phyloP scores from a whole-genome alignment of 208 protist genomes.

The Wallacemonas sp. region DNA sequence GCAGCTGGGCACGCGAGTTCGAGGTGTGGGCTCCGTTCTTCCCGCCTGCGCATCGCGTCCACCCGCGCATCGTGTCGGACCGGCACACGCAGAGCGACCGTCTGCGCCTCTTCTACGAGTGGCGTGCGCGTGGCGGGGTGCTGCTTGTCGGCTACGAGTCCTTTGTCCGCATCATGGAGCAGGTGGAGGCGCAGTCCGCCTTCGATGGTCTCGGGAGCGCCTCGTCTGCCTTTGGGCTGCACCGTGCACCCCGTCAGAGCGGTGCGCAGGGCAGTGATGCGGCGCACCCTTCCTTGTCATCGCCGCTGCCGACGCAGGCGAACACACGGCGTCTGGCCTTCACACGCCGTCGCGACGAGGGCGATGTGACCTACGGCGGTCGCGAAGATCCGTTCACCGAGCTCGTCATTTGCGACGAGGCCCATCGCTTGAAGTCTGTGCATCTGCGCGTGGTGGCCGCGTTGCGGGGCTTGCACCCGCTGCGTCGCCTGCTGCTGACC shows the following conservation, averaged over 20 bases:
- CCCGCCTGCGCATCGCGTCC: slow-evolving; percentile 43
- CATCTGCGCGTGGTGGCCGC: slow-evolving; percentile 74
- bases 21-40: slow-evolving; percentile 59
- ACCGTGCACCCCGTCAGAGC: slow-evolving; percentile 3
- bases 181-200: slow-evolving; percentile 34
- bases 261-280: background rate
- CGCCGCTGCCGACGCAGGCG: too few species aligned
- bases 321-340: slow-evolving; percentile 17
- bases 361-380: slow-evolving; percentile 31
- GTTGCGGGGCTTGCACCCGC: slow-evolving; percentile 67
- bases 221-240: slow-evolving; percentile 3
- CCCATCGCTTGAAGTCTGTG: slow-evolving; percentile 89
- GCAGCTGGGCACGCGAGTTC: slow-evolving; percentile 69
- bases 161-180: slow-evolving; percentile 54
- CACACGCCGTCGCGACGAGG: slow-evolving; percentile 30
- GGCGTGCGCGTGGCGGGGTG: slow-evolving; percentile 63
- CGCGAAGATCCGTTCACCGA: slow-evolving; percentile 60
- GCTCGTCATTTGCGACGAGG: slow-evolving; percentile 93
- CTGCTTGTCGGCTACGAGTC: slow-evolving; percentile 80
- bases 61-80: slow-evolving; percentile 13
- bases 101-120: slow-evolving; percentile 37
- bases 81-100: slow-evolving; percentile 17
- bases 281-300: too few species aligned
- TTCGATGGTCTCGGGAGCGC: slow-evolving; percentile 13
- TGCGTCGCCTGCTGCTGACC: slow-evolving; percentile 86